These are phyloP conservation scores for Beauveria medogensis DNA, from an alignment of 2,329 filamentous ascomycete genomes.

Conservation along the genomic window DNA sequence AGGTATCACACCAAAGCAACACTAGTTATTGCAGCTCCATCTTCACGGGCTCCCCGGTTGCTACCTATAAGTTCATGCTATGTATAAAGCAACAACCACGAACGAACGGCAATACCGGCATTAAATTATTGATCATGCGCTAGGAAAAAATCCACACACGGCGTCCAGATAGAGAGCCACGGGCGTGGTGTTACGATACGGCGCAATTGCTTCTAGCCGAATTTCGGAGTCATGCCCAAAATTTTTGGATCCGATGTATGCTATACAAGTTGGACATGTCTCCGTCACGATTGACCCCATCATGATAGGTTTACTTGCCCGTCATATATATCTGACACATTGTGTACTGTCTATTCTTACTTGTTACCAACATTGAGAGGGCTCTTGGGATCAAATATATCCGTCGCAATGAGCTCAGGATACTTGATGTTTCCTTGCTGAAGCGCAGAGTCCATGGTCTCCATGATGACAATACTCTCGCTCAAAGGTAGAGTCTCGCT, in stretches of 20 bases:
- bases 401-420: constrained; percentile 47
- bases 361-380: constrained; percentile 50
- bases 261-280: too few species aligned
- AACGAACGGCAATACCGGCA: neutral
- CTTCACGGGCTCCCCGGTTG: neutral
- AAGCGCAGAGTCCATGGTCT: constrained; percentile 52
- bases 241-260: too few species aligned
- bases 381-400: constrained; percentile 51
- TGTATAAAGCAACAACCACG: neutral
- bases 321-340: neutral
- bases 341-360: constrained; percentile 13
- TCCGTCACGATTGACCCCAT: too few species aligned
- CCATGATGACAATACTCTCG: constrained; percentile 82
- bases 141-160: too few species aligned
- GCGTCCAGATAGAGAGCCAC: too few species aligned
- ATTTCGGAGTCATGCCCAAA: too few species aligned
- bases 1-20: too few species aligned
- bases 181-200: too few species aligned
- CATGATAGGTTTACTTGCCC: too few species aligned
- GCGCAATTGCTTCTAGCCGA: too few species aligned
- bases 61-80: neutral
- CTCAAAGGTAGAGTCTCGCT: constrained; percentile 61
- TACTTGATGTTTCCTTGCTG: constrained; percentile 46
- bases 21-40: neutral
- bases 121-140: neutral